Conservation (phyloP, 768 basidiomycete genomes). For the Kwoniella europaea region DNA sequence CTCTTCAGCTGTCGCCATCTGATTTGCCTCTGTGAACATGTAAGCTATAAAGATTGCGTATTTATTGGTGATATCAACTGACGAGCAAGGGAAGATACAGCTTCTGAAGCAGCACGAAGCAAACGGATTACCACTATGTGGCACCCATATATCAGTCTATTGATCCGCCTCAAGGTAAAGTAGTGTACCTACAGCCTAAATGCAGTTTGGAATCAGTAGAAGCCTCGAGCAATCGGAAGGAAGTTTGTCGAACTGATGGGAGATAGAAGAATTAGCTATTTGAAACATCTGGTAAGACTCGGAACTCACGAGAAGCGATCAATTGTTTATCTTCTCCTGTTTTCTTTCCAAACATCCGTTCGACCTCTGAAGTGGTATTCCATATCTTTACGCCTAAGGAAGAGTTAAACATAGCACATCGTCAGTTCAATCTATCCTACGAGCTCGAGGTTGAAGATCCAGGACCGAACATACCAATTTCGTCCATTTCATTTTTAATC, state of each 20-base stretch:
- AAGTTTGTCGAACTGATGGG: neutral
- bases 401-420: neutral
- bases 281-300: no score
- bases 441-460: no score
- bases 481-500: neutral
- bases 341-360: neutral
- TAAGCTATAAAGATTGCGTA: neutral
- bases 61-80: neutral
- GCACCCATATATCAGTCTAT: no score
- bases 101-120: neutral
- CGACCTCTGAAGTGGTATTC: neutral
- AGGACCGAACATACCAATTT: neutral
- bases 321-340: neutral
- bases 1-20: neutral
- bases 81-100: neutral
- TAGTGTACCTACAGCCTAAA: neutral
- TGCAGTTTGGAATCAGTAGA: neutral
- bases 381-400: neutral
- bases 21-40: neutral
- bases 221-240: constrained; percentile 1
- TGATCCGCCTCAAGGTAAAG: no score
- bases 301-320: constrained; percentile 2
- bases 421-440: no score
- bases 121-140: neutral
- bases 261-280: neutral